Evolutionary conservation across 202 grass and related monocot species (phyloP).

Genomic region (Hordeum pubiflorum): DNA sequence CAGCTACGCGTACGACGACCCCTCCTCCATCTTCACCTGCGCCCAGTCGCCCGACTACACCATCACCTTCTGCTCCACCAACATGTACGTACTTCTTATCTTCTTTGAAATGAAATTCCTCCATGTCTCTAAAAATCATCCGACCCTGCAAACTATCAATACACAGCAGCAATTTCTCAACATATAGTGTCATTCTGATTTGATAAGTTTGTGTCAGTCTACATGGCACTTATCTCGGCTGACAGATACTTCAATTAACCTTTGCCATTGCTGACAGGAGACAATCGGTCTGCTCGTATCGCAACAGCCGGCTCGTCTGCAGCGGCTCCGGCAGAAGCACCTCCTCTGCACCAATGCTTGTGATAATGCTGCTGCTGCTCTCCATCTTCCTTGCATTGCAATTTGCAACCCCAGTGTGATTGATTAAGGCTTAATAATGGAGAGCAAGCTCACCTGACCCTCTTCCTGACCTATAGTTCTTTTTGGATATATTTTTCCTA

Average conservation of each 20-base stretch:
- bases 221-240: background rate
- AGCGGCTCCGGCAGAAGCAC: conserved; percentile 12
- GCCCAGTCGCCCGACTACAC: conserved; percentile 42
- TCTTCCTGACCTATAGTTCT: background rate
- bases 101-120: background rate
- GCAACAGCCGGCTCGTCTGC: conserved; percentile 50
- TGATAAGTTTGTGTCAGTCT: background rate
- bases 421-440: background rate
- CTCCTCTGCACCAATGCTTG: conserved; percentile 18
- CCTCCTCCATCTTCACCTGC: conserved; percentile 68
- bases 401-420: background rate
- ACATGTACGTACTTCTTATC: conserved; percentile 17
- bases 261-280: conserved; percentile 28
- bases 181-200: background rate
- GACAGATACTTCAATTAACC: background rate
- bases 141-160: background rate
- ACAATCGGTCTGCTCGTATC: conserved; percentile 54
- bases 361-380: background rate
- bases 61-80: conserved; percentile 62
- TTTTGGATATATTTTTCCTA: background rate
- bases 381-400: background rate
- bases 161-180: background rate
- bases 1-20: conserved; percentile 91
- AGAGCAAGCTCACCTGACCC: background rate
- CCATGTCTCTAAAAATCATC: no score